Percentiles rank a stretch among this genome's conserved stretches.
These are phyloP conservation scores for Populus hybrid DNA, from an alignment of 441 rosid genomes.

Conservation along the genomic window DNA sequence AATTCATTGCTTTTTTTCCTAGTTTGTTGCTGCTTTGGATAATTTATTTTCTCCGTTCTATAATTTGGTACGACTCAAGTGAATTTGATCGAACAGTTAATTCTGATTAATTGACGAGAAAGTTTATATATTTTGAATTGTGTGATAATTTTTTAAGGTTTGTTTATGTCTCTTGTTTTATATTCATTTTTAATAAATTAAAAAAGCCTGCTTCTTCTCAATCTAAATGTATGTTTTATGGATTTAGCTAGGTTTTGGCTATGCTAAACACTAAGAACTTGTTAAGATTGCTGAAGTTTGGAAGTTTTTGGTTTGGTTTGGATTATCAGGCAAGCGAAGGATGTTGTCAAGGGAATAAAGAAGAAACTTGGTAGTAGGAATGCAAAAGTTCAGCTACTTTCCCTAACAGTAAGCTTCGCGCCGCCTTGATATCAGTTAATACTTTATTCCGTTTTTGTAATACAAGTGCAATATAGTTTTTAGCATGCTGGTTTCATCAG, in stretches of 20 bases:
- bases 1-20: neutral
- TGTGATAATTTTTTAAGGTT: neutral
- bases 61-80: neutral
- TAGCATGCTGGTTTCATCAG: neutral
- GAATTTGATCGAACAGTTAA: slow-evolving; percentile 18
- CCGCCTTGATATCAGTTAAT: neutral
- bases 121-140: no score
- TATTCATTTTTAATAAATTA: neutral
- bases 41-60: neutral
- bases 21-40: neutral
- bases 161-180: neutral
- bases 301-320: slow-evolving; percentile 21
- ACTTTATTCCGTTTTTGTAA: neutral
- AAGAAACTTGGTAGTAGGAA: slow-evolving; percentile 87
- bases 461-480: neutral
- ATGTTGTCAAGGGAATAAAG: slow-evolving; percentile 90
- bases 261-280: neutral
- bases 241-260: neutral
- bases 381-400: slow-evolving; percentile 89
- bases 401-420: slow-evolving; percentile 72
- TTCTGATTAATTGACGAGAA: neutral
- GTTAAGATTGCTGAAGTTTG: slow-evolving; percentile 8
- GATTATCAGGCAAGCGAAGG: slow-evolving; percentile 84
- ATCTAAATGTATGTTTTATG: neutral
- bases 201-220: neutral